A percentile compares a stretch with the other conserved stretches of the same genome.
phyloP scores from a whole-genome alignment of 768 basidiomycete species.

The Tricholoma terreum region DNA sequence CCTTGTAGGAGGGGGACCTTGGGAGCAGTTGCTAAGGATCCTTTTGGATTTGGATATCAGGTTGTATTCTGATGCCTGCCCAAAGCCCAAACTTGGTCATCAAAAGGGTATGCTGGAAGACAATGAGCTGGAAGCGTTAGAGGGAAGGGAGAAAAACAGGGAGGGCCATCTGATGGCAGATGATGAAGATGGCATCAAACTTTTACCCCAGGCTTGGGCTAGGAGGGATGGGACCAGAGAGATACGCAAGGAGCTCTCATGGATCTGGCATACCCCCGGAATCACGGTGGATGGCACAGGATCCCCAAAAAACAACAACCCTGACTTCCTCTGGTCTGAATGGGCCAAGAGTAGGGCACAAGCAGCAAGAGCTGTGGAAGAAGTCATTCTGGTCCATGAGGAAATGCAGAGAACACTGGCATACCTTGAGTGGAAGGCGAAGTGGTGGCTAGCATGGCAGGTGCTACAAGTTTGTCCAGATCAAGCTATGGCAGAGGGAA shows the following conservation, averaged over 20 bases:
- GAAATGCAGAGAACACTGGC: slow-evolving; percentile 19
- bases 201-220: neutral
- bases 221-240: slow-evolving; percentile 3
- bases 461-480: no score
- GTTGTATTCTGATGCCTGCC: slow-evolving; percentile 5
- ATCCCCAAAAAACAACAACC: neutral
- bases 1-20: neutral
- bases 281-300: neutral
- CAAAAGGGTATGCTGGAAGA: slow-evolving; percentile 1
- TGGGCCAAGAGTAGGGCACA: slow-evolving; percentile 23
- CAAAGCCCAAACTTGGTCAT: neutral
- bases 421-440: slow-evolving; percentile 15
- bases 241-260: neutral
- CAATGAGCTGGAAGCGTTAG: neutral
- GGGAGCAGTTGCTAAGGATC: slow-evolving; percentile 4
- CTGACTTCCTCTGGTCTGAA: slow-evolving; percentile 17
- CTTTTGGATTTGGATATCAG: slow-evolving; percentile 7
- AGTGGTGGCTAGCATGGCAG: slow-evolving; percentile 10
- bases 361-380: slow-evolving; percentile 17
- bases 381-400: slow-evolving; percentile 21
- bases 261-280: neutral
- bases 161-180: neutral
- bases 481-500: no score
- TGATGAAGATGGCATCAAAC: neutral
- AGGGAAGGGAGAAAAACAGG: neutral